Evolutionary conservation across 2,329 filamentous ascomycete genomes (phyloP), one percentile per base, ranked within the genome.

Genomic region (Pseudogymnoascus sp.): DNA sequence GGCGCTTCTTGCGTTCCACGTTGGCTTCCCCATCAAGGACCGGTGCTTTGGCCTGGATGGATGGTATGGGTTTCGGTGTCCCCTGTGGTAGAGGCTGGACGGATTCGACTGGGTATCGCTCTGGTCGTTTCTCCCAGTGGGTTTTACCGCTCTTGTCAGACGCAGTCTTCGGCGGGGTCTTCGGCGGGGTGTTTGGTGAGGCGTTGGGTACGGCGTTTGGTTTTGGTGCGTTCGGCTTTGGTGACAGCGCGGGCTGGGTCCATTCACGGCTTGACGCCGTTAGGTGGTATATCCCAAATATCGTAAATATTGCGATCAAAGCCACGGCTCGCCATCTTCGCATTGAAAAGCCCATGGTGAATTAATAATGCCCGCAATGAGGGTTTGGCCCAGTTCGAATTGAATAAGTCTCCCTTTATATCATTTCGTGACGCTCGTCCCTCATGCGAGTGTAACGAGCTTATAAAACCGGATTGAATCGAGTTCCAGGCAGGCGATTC

Each of bases 101-200:
- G n/a, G 89, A 87, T 65, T 87, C 84, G 1, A 98, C 78, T 0
- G 95, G 93, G 76, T 90, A 98, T 73, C 89, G 83, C 74, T 96
- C 92, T 3, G 81, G 78, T 67, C 85, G 81, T 74, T 88, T 91
- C 64, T 78, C 78, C 93, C 93, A 98, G 71, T 92, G 88, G 28
- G 86, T 77, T 69, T 68, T 68, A 10, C 21, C 14, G 13, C 31
- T 68, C 10, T 16, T 23, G 6, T 60, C 51, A 23, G 69, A 68
- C 8, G 66, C 68, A 41, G 69, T 66, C 14, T 71, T 72, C 7
- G 51, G 25, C 6, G 51, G 25, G n/a, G 45, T 54, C 7, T 28
- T 25, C n/a, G 61, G 61, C 11, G 61, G 37, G 25, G 21, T 62
- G 4, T 51, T 48, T 14, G 19, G 34, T 11, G 37, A 7, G 14